Percentiles rank a stretch among this genome's conserved stretches.
Evolutionary conservation across 306 rosid species (phyloP).

Genomic region (Albizia julibrissin): DNA sequence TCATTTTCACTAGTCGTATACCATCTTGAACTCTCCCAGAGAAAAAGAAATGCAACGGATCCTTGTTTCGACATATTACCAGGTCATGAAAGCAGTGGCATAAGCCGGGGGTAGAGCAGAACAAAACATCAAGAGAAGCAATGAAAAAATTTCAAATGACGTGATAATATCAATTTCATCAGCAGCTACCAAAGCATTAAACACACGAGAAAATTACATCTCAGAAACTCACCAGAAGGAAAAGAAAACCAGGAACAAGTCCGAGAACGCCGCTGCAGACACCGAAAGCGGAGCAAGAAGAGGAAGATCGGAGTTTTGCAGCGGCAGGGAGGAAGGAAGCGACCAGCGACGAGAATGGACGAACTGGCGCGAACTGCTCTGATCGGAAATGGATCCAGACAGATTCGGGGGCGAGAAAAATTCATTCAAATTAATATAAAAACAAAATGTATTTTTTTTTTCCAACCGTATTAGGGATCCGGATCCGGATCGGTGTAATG

Average conservation of each 20-base stretch:
- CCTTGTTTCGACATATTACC: background rate
- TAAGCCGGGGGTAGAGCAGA: background rate
- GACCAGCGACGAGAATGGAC: background rate
- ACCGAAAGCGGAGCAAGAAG: background rate
- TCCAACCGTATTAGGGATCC: background rate
- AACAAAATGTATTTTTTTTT: no score
- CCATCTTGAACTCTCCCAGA: background rate
- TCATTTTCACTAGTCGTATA: background rate
- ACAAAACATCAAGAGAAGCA: background rate
- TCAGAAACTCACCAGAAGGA: background rate
- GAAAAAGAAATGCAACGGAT: background rate
- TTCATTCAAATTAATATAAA: background rate
- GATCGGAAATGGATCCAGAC: background rate
- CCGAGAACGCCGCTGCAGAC: background rate
- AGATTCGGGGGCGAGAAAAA: background rate
- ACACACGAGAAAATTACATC: background rate
- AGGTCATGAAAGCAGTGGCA: background rate
- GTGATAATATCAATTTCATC: background rate
- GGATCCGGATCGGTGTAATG: background rate
- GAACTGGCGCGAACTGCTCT: background rate
- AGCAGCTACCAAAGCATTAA: background rate
- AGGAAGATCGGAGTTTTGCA: background rate
- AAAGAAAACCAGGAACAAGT: background rate
- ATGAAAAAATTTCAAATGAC: background rate
- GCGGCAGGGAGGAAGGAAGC: background rate